Base-by-base conservation (phyloP, 1,284 basidiomycete species). In the Fomes fomentarius region DNA sequence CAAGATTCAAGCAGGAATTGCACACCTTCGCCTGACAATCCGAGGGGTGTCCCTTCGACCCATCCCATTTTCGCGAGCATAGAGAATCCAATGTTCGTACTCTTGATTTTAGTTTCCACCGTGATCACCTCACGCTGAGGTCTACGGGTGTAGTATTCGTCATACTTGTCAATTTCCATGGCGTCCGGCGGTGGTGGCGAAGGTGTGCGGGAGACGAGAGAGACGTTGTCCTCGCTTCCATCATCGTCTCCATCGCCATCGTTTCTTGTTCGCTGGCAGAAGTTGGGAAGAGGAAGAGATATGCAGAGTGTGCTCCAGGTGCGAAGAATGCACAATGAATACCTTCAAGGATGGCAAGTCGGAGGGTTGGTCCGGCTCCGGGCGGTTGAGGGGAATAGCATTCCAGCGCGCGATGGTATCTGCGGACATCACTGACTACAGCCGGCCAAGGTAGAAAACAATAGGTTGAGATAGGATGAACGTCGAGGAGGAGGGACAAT, bases 11-110 rank as follows among this genome's bases (percentile, higher is more conserved):
- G 37, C 24, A 38, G 28, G 17, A 12, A 28, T 22, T 38, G 28
- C 74, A 19, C 64, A 91, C 90, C 90, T 52, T 91, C 85, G 17
- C 78, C 81, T 50, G 89, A 86, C n/a, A 88, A 61, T 10, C 91
- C 90, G 2, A 93, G 73, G 15, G 88, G 84, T 60, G 87, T 82
- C 3, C 91, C 91, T 66, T 91, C 87, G 0, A 78, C 73, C 91
- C 91, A 93, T 7, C 91, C 91, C 53, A 93, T 79, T 69, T 87
- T 92, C 22, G 85, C 79, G 2, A 93, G 80, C 77, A 93, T 81
- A 14, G 82, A 76, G 67, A 91, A 92, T 15, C 91, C 91, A 65
- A 85, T 87, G 71, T 93, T 93, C 30, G 80, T 79, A 38, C 79
- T 77, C 66, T 86, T 86, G 64, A 93, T 85, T 68, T 79, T 89